Conservation (phyloP, 1,284 basidiomycete genomes). For the Naganishia sp. region DNA sequence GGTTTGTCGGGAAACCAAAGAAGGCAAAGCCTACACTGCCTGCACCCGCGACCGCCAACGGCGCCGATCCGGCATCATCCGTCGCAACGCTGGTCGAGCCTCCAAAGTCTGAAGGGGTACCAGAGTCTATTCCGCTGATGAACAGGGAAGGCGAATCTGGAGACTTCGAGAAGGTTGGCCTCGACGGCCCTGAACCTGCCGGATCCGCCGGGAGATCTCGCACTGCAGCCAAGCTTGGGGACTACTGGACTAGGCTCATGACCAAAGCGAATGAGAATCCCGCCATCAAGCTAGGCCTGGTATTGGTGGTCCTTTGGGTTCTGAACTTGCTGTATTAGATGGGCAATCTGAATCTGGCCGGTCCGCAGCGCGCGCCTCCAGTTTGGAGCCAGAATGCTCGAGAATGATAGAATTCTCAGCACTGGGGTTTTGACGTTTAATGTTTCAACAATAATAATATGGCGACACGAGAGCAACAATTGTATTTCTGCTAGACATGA, state of each 20-base stretch:
- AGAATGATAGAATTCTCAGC: too few species aligned
- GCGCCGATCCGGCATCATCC: conserved; percentile 15
- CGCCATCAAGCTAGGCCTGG: conserved; percentile 48
- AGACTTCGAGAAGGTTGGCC: conserved; percentile 32
- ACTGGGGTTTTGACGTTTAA: too few species aligned
- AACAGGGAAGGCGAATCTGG: conserved; percentile 40
- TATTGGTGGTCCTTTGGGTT: conserved; percentile 50
- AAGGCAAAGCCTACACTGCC: conserved; percentile 36
- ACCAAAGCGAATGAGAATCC: conserved; percentile 46
- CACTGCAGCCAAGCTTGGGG: conserved; percentile 1
- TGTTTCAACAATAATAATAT: too few species aligned
- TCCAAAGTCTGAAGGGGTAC: conserved; percentile 42
- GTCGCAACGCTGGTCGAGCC: conserved; percentile 36
- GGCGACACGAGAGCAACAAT: too few species aligned
- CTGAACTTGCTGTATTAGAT: conserved; percentile 52
- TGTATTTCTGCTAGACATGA: too few species aligned
- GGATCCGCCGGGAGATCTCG: conserved; percentile 2
- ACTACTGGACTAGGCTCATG: conserved; percentile 23
- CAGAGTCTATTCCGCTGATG: conserved; percentile 52
- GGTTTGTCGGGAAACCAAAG: conserved; percentile 62
- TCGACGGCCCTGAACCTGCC: conserved; percentile 29
- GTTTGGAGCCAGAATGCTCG: too few species aligned
- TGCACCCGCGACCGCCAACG: conserved; percentile 35
- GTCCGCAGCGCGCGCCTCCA: too few species aligned
- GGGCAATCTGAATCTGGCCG: not conserved